Evolutionary conservation across 2,329 filamentous ascomycete genomes (phyloP), one percentile per base, ranked within the genome.

Genomic region (Hirsutella thompsonii): DNA sequence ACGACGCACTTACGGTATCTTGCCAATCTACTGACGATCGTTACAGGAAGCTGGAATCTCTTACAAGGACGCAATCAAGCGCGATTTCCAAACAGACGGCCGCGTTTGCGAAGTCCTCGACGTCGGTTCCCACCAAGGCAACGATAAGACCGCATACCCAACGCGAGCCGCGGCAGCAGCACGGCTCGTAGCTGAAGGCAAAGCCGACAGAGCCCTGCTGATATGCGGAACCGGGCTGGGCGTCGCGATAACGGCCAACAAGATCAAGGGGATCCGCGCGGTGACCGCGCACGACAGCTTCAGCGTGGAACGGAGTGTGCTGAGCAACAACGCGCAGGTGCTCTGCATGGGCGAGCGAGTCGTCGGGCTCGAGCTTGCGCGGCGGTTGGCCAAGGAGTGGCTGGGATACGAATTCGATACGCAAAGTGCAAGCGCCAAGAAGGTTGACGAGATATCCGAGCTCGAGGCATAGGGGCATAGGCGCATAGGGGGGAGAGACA

Each of bases 221-320:
- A 85, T 93, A 65, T 93, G 86, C 64, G 86, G 87, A 2, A 93
- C 87, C 0, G 87, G 87, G 0, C 72, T 94, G 8, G 87, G 87
- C 18, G 87, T 94, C 8, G 86, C 87, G 52, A 93, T 93, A 56
- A 67, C 76, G n/a, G 87, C 87, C 49, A 93, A 93, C 70, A 93
- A 93, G 61, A 78, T 93, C 48, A 81, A 79, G 42, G 86, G 86
- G 5, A 77, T 93, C 46, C 70, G 86, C 20, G 87, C 87, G n/a
- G 87, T 93, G 16, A 93, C 86, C 5, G 87, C 87, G 1, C 87
- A 94, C 59, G 87, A 93, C 57, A 81, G 79, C 49, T 94, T 89
- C 67, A 81, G 74, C 42, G 84, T 93, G 5, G 86, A 93, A 70
- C 67, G 85, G 38, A 79, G 82, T 18, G 74, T 93, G 10, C 63